A percentile compares a stretch with the other conserved stretches of the same genome.
phyloP scores from a whole-genome alignment of 2,329 filamentous ascomycete species.

The Talaromyces pinophilus region DNA sequence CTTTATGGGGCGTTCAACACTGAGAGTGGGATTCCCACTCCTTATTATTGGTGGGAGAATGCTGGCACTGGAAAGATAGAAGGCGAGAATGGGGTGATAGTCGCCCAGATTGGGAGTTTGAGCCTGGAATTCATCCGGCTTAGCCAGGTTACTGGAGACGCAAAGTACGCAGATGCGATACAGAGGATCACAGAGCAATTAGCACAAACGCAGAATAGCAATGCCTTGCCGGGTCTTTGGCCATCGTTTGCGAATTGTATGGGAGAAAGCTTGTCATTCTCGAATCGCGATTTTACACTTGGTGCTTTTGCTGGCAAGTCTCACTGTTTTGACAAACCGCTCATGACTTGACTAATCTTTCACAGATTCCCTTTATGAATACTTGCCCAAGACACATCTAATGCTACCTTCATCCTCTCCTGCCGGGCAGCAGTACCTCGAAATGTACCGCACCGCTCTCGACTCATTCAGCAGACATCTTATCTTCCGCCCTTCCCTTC shows the following conservation, averaged over 20 bases:
- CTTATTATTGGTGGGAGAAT: slow-evolving; percentile 42
- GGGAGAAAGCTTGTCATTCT: slow-evolving; percentile 15
- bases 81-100: slow-evolving; percentile 29
- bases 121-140: slow-evolving; percentile 46
- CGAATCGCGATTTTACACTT: slow-evolving; percentile 16
- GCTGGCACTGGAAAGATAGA: slow-evolving; percentile 26
- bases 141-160: slow-evolving; percentile 42
- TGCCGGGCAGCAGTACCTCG: slow-evolving; percentile 14
- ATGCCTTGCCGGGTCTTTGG: slow-evolving; percentile 45
- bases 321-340: background rate
- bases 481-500: slow-evolving; percentile 31
- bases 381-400: slow-evolving; percentile 58
- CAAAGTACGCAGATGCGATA: slow-evolving; percentile 42
- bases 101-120: slow-evolving; percentile 44
- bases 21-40: slow-evolving; percentile 82
- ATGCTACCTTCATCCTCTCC: slow-evolving; percentile 23
- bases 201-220: slow-evolving; percentile 36
- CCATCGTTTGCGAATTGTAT: slow-evolving; percentile 15
- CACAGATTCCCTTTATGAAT: slow-evolving; percentile 57
- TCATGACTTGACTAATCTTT: slow-evolving; percentile 3
- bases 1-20: slow-evolving; percentile 81
- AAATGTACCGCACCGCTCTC: slow-evolving; percentile 57
- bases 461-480: slow-evolving; percentile 11
- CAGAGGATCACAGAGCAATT: slow-evolving; percentile 39
- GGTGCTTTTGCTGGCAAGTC: slow-evolving; percentile 17